Base-by-base conservation (phyloP, 768 basidiomycete species). In the Pleurotus eryngii region DNA sequence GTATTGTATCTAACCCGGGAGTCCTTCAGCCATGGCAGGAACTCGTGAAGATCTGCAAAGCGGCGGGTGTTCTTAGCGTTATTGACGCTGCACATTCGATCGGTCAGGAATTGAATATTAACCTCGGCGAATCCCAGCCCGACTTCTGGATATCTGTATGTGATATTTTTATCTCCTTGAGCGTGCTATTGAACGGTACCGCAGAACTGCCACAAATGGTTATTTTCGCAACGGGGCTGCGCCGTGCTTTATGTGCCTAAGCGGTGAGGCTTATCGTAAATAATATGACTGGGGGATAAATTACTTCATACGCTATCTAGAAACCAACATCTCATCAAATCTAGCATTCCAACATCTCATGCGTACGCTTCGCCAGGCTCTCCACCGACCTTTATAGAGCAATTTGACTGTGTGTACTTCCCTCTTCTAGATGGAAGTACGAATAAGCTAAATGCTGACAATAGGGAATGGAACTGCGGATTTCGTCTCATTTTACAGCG, bases 131-230 rank as follows among this genome's bases (percentile, higher is more conserved):
- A 39, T 68, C 73, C 0, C 72, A 76, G 50, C 88, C 88, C 9
- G 92, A 94, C 70, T 92, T 92, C 65, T 93, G 86, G 86, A 71
- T 87, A 4, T 86, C 89, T 30, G 89, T 90, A 59, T 20, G 81
- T 74, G 22, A 5, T 27, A 30, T 15, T 24, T 46, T 18, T 43
- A n/a, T n/a, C 17, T 39, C 42, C 11, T 45, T 8, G n/a, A 15
- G 42, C 8, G 7, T 9, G 15, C 3, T 39, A 43, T 27, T 50
- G 46, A 50, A 9, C 14, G 39, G 43, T 22, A 24, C 18, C 48
- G 22, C 60, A 90, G 83, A 92, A 92, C 63, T 88, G 87, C 61
- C 89, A 94, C 70, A 94, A 95, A 70, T 95, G 93, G 92, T 71
- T 93, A 1, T 85, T 78, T 63, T 77, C 82, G 2, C 87, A 90